These are phyloP conservation scores for Pholiota adiposa DNA, from an alignment of 1,284 basidiomycete genomes.

Conservation along the genomic window DNA sequence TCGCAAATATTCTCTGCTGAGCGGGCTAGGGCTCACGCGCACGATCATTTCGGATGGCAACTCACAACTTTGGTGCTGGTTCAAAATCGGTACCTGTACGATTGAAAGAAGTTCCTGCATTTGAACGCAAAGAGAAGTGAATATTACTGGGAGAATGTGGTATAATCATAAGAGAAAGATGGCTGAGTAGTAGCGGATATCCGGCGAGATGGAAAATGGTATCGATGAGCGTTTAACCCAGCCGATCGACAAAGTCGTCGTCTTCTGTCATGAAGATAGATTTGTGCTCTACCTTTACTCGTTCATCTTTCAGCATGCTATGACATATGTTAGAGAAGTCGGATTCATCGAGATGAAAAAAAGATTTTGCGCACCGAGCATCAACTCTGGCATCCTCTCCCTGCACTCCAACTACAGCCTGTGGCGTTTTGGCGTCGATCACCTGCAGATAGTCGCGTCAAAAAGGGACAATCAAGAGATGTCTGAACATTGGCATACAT, in stretches of 20 bases:
- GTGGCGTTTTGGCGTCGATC: constrained; percentile 90
- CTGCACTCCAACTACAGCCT: constrained; percentile 85
- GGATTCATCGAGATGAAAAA: not conserved
- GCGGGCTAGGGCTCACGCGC: too few relatives aligned
- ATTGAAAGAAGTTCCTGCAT: too few relatives aligned
- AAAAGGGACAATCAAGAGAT: not conserved
- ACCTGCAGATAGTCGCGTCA: constrained; percentile 58
- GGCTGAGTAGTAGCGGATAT: not conserved
- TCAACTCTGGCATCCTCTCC: constrained; percentile 91
- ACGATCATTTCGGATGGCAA: too few relatives aligned
- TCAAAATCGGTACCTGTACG: too few relatives aligned
- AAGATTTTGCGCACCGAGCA: constrained; percentile 64
- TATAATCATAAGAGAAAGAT: too few relatives aligned
- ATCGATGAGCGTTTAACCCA: constrained; percentile 28
- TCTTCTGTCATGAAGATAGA: constrained; percentile 40
- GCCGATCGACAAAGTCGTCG: constrained; percentile 37
- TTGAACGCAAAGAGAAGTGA: too few relatives aligned
- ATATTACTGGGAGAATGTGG: too few relatives aligned
- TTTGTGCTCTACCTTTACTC: constrained; percentile 38
- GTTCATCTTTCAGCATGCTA: constrained; percentile 55
- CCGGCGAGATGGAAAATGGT: not conserved
- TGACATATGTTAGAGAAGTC: not conserved
- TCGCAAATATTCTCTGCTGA: too few relatives aligned
- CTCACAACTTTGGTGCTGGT: too few relatives aligned
- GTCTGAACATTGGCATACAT: constrained; percentile 58